A percentile compares a stretch with the other conserved stretches of the same genome.
Evolutionary conservation across 2,329 filamentous ascomycete species (phyloP).

Genomic region (Ceratocystis variospora): DNA sequence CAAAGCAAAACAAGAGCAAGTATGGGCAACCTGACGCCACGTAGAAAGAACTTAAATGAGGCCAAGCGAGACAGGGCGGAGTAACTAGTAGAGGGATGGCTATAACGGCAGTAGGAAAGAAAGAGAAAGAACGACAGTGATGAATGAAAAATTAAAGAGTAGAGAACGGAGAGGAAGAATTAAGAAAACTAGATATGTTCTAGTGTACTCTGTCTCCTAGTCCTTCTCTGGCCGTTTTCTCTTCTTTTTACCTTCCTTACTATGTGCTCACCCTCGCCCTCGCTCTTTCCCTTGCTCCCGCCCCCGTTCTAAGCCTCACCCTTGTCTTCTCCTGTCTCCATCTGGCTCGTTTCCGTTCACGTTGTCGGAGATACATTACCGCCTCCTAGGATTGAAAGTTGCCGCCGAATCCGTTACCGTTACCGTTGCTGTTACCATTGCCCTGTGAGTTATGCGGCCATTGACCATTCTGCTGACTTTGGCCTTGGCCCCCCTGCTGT

Average conservation of each 20-base stretch:
- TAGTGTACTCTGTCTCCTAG: background rate
- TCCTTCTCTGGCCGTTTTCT: background rate
- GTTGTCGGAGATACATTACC: background rate
- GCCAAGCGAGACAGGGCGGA: no score
- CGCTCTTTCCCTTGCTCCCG: background rate
- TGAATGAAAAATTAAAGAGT: no score
- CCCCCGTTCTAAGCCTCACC: background rate
- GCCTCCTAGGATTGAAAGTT: constrained; percentile 42
- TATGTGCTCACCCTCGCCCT: background rate
- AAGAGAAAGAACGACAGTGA: no score
- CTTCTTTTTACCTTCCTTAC: background rate
- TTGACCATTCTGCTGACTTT: constrained; percentile 39
- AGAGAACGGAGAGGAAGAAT: background rate
- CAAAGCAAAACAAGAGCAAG: no score
- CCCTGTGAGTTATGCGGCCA: constrained; percentile 40
- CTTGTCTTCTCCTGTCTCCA: background rate
- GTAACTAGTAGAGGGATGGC: no score
- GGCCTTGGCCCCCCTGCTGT: constrained; percentile 29
- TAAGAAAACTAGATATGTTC: background rate
- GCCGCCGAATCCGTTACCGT: constrained; percentile 43
- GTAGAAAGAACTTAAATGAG: no score
- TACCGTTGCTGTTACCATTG: constrained; percentile 6
- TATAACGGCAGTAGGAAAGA: no score
- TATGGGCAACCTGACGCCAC: no score
- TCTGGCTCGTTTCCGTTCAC: background rate